These are phyloP conservation scores for Nephelium lappaceum DNA, from an alignment of 345 rosid species.

Conservation along the genomic window DNA sequence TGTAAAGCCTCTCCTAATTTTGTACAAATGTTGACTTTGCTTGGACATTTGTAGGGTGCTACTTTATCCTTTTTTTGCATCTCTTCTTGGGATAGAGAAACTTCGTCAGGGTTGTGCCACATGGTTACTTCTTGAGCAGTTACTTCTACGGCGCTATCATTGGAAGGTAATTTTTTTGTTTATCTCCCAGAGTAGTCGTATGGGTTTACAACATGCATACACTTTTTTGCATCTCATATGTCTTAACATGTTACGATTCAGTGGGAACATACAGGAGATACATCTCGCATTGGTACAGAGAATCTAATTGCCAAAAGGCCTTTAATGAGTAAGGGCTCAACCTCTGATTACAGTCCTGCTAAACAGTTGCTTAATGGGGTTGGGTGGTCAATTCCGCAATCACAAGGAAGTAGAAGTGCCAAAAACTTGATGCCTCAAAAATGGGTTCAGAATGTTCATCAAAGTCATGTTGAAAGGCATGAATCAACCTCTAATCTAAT, in stretches of 20 bases:
- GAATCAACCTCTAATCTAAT: constrained; percentile 47
- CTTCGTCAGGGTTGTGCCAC: constrained; percentile 93
- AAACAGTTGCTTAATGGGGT: constrained; percentile 80
- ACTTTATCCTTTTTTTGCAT: constrained; percentile 87
- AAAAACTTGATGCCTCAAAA: constrained; percentile 61
- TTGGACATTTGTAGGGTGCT: constrained; percentile 59
- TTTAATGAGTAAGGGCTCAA: constrained; percentile 40
- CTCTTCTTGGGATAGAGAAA: constrained; percentile 92
- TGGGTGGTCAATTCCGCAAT: constrained; percentile 79
- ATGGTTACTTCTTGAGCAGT: constrained; percentile 95
- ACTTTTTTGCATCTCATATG: constrained; percentile 20
- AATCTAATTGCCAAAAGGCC: constrained; percentile 46
- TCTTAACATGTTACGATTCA: constrained; percentile 53
- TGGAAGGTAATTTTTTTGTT: constrained; percentile 79
- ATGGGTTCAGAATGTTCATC: constrained; percentile 37
- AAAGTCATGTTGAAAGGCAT: constrained; percentile 37
- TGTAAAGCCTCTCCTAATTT: not conserved
- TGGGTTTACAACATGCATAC: constrained; percentile 14
- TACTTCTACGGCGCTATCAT: constrained; percentile 75
- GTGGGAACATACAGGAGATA: constrained; percentile 90
- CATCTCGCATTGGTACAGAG: constrained; percentile 61
- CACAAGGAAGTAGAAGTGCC: constrained; percentile 60
- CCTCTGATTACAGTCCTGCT: constrained; percentile 70
- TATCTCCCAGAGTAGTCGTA: not conserved
- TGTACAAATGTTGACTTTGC: constrained; percentile 3